phyloP scores from a whole-genome alignment of 441 rosid genomes.

The Theobroma grandiflorum region DNA sequence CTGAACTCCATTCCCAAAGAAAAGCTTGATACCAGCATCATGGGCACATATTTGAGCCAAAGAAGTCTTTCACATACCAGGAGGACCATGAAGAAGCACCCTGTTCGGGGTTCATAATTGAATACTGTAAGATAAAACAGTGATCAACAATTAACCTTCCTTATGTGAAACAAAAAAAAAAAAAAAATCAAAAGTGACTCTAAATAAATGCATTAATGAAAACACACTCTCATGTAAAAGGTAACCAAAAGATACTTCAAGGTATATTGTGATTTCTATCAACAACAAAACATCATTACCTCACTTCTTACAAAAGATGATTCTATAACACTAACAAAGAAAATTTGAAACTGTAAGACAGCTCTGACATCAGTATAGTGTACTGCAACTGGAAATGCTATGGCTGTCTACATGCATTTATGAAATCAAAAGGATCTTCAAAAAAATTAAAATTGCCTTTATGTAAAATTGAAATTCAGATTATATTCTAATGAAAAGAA shows the following conservation, averaged over 20 bases:
- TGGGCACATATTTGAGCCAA: neutral
- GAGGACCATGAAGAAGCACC: neutral
- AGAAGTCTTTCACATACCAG: neutral
- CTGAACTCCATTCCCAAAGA: neutral
- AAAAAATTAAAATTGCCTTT: neutral
- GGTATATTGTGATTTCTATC: neutral
- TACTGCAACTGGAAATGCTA: no score
- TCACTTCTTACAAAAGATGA: neutral
- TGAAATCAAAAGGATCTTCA: neutral
- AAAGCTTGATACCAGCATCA: neutral
- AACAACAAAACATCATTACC: neutral
- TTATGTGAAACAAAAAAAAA: neutral
- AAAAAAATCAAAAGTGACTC: neutral
- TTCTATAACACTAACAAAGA: slow-evolving; percentile 11
- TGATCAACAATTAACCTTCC: neutral
- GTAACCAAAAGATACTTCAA: neutral
- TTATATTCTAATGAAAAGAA: neutral
- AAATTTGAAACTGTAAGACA: neutral
- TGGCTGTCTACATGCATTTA: no score
- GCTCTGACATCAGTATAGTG: no score
- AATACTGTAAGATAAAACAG: neutral
- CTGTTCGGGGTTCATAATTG: neutral
- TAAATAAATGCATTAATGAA: neutral
- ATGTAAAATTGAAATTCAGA: neutral
- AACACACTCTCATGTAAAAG: neutral